Percentiles rank a stretch among this genome's conserved stretches.
phyloP scores from a whole-genome alignment of 495 filamentous ascomycete species.

The Usnea hakonensis region DNA sequence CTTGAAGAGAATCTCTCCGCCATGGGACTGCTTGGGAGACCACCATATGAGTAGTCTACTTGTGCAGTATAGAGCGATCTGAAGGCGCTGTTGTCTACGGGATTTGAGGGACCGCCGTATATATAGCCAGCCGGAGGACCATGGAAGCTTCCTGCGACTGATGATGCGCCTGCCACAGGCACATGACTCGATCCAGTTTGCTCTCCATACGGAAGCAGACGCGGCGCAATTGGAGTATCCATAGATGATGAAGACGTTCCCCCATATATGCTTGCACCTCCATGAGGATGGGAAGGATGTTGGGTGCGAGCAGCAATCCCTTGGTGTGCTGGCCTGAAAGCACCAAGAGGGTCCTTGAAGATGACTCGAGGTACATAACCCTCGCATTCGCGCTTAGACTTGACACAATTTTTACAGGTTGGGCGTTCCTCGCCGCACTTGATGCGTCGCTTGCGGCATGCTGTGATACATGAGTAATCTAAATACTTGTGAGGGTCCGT shows the following conservation, averaged over 20 bases:
- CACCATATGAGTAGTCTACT: neutral
- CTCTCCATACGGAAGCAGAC: slow-evolving; percentile 16
- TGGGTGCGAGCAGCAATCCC: slow-evolving; percentile 16
- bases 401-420: slow-evolving; percentile 85
- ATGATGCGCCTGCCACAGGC: neutral
- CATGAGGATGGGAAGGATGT: slow-evolving; percentile 11
- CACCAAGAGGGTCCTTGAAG: slow-evolving; percentile 79
- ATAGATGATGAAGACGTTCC: slow-evolving; percentile 3
- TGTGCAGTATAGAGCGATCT: neutral
- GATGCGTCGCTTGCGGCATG: slow-evolving; percentile 89
- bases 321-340: slow-evolving; percentile 32
- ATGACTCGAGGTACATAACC: slow-evolving; percentile 89
- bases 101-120: neutral
- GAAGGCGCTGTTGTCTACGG: slow-evolving; percentile 2
- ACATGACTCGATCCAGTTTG: slow-evolving; percentile 5
- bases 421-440: slow-evolving; percentile 96
- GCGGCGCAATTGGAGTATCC: slow-evolving; percentile 18
- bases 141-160: slow-evolving; percentile 9
- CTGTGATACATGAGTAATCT: slow-evolving; percentile 37
- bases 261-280: slow-evolving; percentile 10
- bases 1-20: neutral
- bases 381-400: slow-evolving; percentile 88
- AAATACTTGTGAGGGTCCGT: neutral
- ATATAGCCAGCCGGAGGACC: slow-evolving; percentile 6
- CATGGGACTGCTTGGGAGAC: neutral